phyloP scores from a whole-genome alignment of 73 alveolate genomes.

The Tetrahymena borealis region DNA sequence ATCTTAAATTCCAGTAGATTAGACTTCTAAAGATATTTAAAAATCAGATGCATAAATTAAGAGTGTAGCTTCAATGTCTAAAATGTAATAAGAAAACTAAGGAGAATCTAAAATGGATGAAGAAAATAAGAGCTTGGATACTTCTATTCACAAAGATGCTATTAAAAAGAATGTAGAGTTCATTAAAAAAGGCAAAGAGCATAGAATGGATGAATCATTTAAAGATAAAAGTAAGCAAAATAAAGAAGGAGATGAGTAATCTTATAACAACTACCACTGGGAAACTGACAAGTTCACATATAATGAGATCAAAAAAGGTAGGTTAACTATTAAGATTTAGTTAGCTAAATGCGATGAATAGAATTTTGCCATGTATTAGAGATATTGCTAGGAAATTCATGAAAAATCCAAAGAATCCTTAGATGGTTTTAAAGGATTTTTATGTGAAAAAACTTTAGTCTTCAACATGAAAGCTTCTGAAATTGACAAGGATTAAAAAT shows the following conservation, averaged over 20 bases:
- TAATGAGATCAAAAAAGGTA: slow-evolving; percentile 11
- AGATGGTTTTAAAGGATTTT: slow-evolving; percentile 29
- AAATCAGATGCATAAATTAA: too few relatives aligned
- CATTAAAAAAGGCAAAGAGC: neutral
- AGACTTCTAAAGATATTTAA: neutral
- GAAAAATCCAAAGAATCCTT: slow-evolving; percentile 36
- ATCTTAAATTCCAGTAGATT: neutral
- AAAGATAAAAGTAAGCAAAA: neutral
- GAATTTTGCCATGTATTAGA: slow-evolving; percentile 39
- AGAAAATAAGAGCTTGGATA: neutral
- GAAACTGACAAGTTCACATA: neutral
- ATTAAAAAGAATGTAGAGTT: neutral
- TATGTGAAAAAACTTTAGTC: slow-evolving; percentile 9
- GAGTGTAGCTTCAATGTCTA: neutral
- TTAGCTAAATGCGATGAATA: slow-evolving; percentile 51
- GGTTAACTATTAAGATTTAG: slow-evolving; percentile 32
- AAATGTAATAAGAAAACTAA: neutral
- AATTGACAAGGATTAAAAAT: neutral
- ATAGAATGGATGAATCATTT: neutral
- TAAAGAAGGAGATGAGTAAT: slow-evolving; percentile 37
- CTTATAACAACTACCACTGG: neutral
- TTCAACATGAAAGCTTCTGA: neutral
- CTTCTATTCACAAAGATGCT: neutral
- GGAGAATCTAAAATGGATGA: neutral
- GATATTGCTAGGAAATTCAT: slow-evolving; percentile 52